Evolutionary conservation across 805 yeast genomes (phyloP), one percentile per base, ranked within the genome.

Genomic region (Hanseniaspora lindneri): DNA sequence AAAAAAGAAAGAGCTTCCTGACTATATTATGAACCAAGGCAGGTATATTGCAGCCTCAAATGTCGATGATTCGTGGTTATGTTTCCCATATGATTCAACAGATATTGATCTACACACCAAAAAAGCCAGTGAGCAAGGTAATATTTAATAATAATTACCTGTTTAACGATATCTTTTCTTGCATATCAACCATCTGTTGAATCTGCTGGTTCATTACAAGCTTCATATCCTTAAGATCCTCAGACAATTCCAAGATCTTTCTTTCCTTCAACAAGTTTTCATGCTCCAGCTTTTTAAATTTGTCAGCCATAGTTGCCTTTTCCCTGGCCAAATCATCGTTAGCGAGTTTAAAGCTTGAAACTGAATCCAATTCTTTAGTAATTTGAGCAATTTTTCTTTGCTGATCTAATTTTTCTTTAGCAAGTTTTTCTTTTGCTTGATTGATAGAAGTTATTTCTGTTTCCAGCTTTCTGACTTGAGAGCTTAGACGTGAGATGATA

Each of bases 141-240:
- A 80, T 61, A 70, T 69, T 56, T 76, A 53, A 39, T 20, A 14
- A 13, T 20, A 20, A 20, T 21, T 20, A n/a, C 13, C 21, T 13
- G 20, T 11, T 11, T 20, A 20, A 35, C 4, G 16, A 4, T 6
- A 20, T 35, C 41, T 41, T 33, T 41, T 60, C 68, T 54, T 80
- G 83, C 56, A 82, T 55, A 37, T 74, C 80, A 39, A 86, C 78
- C 75, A 89, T 72, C 54, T 88, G 92, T 61, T 84, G 94, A 39
- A 89, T 88, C 63, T 89, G 98, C 53, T 74, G 74, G 52, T 77
- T 72, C 62, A 86, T 74, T 68, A 92, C 69, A 41, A 84, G 94
- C 64, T 92, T 92, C 63, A 89, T 70, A 63, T 92, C 98, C 4
- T 70, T 73, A 16, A 92, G 89, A 59, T 92, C 98, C 7, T 94